Conservation (phyloP, 202 grass and related monocot genomes). For the Brachypodium distachyon region DNA sequence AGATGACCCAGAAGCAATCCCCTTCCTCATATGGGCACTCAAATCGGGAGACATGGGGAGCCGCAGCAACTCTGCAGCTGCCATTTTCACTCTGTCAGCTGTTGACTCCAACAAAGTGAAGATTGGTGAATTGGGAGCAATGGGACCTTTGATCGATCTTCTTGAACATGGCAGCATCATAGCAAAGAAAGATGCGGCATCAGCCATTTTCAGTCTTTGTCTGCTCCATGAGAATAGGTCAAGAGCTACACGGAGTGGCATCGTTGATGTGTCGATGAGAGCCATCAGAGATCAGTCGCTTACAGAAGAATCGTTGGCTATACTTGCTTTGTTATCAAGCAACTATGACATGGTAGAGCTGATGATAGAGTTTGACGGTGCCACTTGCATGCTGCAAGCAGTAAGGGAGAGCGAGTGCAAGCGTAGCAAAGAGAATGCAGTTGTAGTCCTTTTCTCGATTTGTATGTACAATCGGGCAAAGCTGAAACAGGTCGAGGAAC, state of each 20-base stretch:
- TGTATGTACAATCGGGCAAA: slow-evolving; percentile 56
- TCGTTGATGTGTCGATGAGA: slow-evolving; percentile 48
- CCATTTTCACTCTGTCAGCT: slow-evolving; percentile 72
- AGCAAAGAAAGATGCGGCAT: slow-evolving; percentile 76
- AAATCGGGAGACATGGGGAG: slow-evolving; percentile 56
- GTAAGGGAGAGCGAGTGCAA: slow-evolving; percentile 49
- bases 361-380: slow-evolving; percentile 35
- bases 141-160: slow-evolving; percentile 64
- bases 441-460: slow-evolving; percentile 47
- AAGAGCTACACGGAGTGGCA: slow-evolving; percentile 34
- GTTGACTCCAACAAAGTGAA: slow-evolving; percentile 74
- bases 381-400: slow-evolving; percentile 36
- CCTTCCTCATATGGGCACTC: slow-evolving; percentile 57
- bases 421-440: slow-evolving; percentile 77
- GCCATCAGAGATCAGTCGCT: slow-evolving; percentile 43
- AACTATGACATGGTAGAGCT: slow-evolving; percentile 57
- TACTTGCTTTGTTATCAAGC: slow-evolving; percentile 60
- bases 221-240: slow-evolving; percentile 54
- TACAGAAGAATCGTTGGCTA: slow-evolving; percentile 52
- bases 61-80: slow-evolving; percentile 68
- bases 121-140: slow-evolving; percentile 54
- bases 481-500: slow-evolving; percentile 45
- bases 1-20: slow-evolving; percentile 49
- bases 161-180: slow-evolving; percentile 47
- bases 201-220: slow-evolving; percentile 73